Conservation (phyloP, 495 filamentous ascomycete species). For the Bacidia gigantensis region DNA sequence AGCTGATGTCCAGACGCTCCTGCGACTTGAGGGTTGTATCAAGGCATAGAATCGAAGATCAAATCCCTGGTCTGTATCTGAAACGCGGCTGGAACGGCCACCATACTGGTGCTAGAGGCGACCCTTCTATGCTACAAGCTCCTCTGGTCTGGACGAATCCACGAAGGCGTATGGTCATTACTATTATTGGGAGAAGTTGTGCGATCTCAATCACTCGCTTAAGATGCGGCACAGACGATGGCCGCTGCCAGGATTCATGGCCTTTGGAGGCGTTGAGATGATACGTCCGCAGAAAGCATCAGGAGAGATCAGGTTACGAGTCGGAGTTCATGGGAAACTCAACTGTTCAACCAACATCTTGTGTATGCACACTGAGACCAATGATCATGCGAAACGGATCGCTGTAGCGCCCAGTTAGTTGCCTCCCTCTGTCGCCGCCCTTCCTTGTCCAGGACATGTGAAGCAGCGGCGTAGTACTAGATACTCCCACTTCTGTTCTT, state of each 20-base stretch:
- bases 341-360: no score
- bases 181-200: background rate
- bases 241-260: no score
- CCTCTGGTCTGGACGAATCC: no score
- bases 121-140: no score
- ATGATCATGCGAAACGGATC: background rate
- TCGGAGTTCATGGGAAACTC: no score
- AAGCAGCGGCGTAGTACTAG: background rate
- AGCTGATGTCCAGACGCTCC: background rate
- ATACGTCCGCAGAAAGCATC: no score
- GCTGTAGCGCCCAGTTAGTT: background rate
- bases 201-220: background rate
- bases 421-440: background rate
- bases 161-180: no score
- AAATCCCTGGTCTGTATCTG: background rate
- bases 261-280: no score
- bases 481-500: background rate
- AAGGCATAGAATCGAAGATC: background rate
- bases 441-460: background rate
- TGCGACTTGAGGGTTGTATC: no score
- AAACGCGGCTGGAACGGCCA: conserved; percentile 2
- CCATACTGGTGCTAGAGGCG: background rate
- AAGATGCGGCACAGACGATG: background rate
- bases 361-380: background rate
- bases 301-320: no score